phyloP scores from a whole-genome alignment of 2,329 filamentous ascomycete genomes.

The Cadophora sp. region DNA sequence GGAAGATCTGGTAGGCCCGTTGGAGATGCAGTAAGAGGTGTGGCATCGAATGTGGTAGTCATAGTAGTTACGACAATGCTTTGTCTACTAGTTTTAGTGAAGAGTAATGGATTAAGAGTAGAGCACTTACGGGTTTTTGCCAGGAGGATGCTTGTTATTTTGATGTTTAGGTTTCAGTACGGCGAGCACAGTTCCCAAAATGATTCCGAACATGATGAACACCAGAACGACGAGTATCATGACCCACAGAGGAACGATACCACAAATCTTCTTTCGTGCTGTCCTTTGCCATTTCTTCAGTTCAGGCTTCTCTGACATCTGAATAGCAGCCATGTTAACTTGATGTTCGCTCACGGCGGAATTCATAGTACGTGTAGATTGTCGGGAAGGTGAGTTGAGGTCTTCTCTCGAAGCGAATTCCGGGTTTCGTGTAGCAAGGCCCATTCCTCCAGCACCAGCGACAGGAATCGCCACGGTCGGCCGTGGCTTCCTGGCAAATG shows the following conservation, averaged over 20 bases:
- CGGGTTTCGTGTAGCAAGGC: slow-evolving; percentile 65
- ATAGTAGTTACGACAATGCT: slow-evolving; percentile 36
- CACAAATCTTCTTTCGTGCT: slow-evolving; percentile 62
- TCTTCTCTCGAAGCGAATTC: slow-evolving; percentile 67
- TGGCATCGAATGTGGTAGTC: slow-evolving; percentile 55
- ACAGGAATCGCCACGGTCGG: slow-evolving; percentile 40
- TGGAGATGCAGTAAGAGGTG: slow-evolving; percentile 57
- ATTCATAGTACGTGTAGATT: slow-evolving; percentile 58
- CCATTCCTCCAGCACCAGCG: slow-evolving; percentile 64
- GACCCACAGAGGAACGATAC: slow-evolving; percentile 67
- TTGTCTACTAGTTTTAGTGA: slow-evolving; percentile 26
- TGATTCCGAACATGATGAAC: slow-evolving; percentile 63
- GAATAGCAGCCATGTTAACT: slow-evolving; percentile 57
- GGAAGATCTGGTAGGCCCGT: slow-evolving; percentile 58
- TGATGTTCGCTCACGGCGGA: slow-evolving; percentile 59
- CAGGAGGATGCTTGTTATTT: slow-evolving; percentile 10
- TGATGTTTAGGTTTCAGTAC: slow-evolving; percentile 35
- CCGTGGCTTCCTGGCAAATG: slow-evolving; percentile 60
- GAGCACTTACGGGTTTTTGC: slow-evolving; percentile 34
- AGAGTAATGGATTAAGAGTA: neutral
- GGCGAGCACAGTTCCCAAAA: slow-evolving; percentile 54
- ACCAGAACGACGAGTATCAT: slow-evolving; percentile 59
- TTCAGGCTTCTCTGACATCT: slow-evolving; percentile 54
- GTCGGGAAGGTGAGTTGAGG: slow-evolving; percentile 54
- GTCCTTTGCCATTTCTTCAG: slow-evolving; percentile 58